These are phyloP conservation scores for Eutypa lata DNA, from an alignment of 2,329 filamentous ascomycete genomes.

Conservation along the genomic window DNA sequence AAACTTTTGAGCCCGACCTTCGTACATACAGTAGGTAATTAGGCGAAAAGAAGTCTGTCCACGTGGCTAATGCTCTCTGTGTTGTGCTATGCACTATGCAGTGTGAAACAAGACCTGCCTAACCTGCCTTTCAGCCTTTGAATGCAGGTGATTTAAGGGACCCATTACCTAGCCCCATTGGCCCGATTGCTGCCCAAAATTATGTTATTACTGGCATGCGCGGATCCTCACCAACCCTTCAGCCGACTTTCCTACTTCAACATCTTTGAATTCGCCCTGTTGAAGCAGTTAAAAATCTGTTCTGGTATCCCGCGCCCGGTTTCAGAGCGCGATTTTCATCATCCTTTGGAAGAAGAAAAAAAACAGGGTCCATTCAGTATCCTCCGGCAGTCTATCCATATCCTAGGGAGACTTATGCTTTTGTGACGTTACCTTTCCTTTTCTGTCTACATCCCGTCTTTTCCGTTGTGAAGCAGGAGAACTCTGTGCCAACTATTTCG, in stretches of 20 bases:
- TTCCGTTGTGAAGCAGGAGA: not conserved
- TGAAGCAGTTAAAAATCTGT: not conserved
- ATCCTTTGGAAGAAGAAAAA: not conserved
- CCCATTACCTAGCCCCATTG: not conserved
- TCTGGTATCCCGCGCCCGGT: not conserved
- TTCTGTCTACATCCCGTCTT: not conserved
- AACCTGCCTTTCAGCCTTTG: too few relatives aligned
- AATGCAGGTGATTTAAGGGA: too few relatives aligned
- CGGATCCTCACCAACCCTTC: not conserved
- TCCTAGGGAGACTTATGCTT: too few relatives aligned
- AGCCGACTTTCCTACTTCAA: not conserved
- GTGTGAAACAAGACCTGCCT: too few relatives aligned
- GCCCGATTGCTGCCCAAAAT: not conserved
- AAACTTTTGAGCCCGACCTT: too few relatives aligned
- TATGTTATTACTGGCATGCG: not conserved
- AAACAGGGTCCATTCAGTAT: not conserved
- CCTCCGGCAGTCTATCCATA: not conserved
- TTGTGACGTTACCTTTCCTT: not conserved
- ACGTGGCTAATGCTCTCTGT: too few relatives aligned
- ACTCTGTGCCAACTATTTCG: not conserved
- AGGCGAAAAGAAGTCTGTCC: too few relatives aligned
- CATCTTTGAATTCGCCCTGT: not conserved
- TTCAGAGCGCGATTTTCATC: not conserved
- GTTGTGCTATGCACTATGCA: too few relatives aligned
- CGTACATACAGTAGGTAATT: too few relatives aligned